Evolutionary conservation across 2,329 filamentous ascomycete genomes (phyloP).

Genomic region (Fusarium verticillioides): DNA sequence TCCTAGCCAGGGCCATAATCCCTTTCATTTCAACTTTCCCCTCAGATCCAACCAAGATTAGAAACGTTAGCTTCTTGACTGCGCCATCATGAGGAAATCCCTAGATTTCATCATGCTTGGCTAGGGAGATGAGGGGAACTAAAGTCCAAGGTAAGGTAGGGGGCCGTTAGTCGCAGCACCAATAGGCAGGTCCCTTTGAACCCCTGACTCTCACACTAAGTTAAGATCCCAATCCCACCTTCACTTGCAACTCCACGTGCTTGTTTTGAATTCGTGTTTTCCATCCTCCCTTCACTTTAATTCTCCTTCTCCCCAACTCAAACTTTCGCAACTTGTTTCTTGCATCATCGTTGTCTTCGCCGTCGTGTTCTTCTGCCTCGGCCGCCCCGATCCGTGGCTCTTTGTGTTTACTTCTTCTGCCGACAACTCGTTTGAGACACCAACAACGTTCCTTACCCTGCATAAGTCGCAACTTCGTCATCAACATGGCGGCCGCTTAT

Average conservation of each 20-base stretch:
- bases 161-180: slow-evolving; percentile 7
- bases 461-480: slow-evolving; percentile 28
- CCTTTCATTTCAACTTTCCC: slow-evolving; percentile 42
- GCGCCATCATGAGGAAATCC: slow-evolving; percentile 13
- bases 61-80: slow-evolving; percentile 26
- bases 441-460: slow-evolving; percentile 12
- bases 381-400: slow-evolving; percentile 26
- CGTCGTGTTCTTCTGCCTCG: background rate
- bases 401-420: slow-evolving; percentile 4
- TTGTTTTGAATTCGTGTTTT: slow-evolving; percentile 44
- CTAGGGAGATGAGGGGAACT: slow-evolving; percentile 19
- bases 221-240: slow-evolving; percentile 21
- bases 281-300: slow-evolving; percentile 29
- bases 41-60: slow-evolving; percentile 19
- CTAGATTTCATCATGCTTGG: slow-evolving; percentile 8
- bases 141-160: slow-evolving; percentile 13
- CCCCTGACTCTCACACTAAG: slow-evolving; percentile 32
- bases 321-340: slow-evolving; percentile 7
- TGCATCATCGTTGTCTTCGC: slow-evolving; percentile 11
- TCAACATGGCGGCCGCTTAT: slow-evolving; percentile 65
- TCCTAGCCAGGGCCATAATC: slow-evolving; percentile 26
- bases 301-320: slow-evolving; percentile 1
- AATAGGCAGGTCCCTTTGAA: slow-evolving; percentile 27
- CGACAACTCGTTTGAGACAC: slow-evolving; percentile 4
- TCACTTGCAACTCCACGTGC: slow-evolving; percentile 44